phyloP scores from a whole-genome alignment of 2,329 filamentous ascomycete genomes.

The Trichoderma aggressivum region DNA sequence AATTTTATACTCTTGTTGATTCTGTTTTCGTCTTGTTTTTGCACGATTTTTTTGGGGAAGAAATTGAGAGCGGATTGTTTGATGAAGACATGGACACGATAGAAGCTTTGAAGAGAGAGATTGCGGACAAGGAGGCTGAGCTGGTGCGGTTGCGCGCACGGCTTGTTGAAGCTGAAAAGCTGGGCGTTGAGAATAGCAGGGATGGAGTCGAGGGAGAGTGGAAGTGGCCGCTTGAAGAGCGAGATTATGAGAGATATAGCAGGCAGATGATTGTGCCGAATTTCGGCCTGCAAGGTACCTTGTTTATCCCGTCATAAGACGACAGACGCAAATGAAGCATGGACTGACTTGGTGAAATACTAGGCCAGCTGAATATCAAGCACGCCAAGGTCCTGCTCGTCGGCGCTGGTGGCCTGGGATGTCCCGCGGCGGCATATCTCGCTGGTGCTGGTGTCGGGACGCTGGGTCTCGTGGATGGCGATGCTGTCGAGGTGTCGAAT shows the following conservation, averaged over 20 bases:
- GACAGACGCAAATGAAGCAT: not conserved
- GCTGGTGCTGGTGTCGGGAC: constrained; percentile 83
- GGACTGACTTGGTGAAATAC: not conserved
- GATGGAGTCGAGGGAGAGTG: constrained; percentile 27
- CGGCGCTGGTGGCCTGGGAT: constrained; percentile 85
- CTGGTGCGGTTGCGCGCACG: constrained; percentile 44
- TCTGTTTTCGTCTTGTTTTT: too few species aligned
- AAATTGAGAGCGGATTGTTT: not conserved
- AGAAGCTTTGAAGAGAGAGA: constrained; percentile 44
- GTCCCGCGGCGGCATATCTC: constrained; percentile 88
- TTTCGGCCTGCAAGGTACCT: constrained; percentile 68
- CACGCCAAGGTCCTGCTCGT: constrained; percentile 72
- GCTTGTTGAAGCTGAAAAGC: constrained; percentile 36
- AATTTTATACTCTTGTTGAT: not conserved
- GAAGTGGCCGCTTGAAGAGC: constrained; percentile 65
- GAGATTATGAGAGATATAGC: constrained; percentile 84
- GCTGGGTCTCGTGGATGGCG: constrained; percentile 81
- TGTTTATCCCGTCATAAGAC: not conserved
- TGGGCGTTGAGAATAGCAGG: constrained; percentile 10
- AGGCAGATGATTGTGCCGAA: constrained; percentile 85
- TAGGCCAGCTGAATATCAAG: constrained; percentile 74
- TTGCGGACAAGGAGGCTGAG: constrained; percentile 47
- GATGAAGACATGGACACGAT: constrained; percentile 36
- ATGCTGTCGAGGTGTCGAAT: constrained; percentile 84
- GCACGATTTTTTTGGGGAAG: not conserved